Evolutionary conservation across 1,284 basidiomycete genomes (phyloP), one percentile per base, ranked within the genome.

Genomic region (Boletus semigastroideus): DNA sequence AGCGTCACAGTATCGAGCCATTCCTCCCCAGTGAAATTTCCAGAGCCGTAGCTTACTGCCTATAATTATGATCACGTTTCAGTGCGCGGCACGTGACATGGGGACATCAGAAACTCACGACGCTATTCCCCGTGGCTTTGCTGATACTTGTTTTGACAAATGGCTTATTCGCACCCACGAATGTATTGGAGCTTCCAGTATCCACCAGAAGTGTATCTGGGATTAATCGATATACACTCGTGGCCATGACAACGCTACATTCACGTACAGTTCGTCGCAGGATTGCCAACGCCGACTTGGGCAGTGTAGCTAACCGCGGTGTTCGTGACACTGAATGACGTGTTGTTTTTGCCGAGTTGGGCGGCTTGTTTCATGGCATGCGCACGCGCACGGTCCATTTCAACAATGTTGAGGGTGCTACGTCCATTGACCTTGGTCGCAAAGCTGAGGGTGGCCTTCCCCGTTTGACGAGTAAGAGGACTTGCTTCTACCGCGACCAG

Each of bases 1-100:
- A 14, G 31, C 13, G 31, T 16, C 5, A 33, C 31, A 16, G 66
- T 69, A 59, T 84, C 82, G 36, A 59, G 73, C 59, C 73, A 82
- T 63, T 82, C 78, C 37, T 69, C 73, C 39, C 83, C 81, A 30
- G 65, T 70, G 66, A 82, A 80, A 4, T 54, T 63, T 7, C 81
- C 31, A 2, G 31, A 16, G 14, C 31, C 31, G 31, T 31, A 13
- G 5, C 12, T 31, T 25, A 25, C 25, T 25, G 25, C 25, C 25
- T 25, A 25, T 25, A 25, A 25, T 25, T 25, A 25, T 25, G 25
- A 25, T 7, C 25, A 25, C 25, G 25, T 5, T 7, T 25, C 25
- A 25, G 25, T 25, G 25, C 25, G 25, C 25, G 6, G 25, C 25
- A 7, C 6, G 6, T 25, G 25, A 25, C 25, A 25, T 7, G 25